Evolutionary conservation across 2,329 filamentous ascomycete species (phyloP), one percentile per base, ranked within the genome.

Genomic region (Periconia sp.): DNA sequence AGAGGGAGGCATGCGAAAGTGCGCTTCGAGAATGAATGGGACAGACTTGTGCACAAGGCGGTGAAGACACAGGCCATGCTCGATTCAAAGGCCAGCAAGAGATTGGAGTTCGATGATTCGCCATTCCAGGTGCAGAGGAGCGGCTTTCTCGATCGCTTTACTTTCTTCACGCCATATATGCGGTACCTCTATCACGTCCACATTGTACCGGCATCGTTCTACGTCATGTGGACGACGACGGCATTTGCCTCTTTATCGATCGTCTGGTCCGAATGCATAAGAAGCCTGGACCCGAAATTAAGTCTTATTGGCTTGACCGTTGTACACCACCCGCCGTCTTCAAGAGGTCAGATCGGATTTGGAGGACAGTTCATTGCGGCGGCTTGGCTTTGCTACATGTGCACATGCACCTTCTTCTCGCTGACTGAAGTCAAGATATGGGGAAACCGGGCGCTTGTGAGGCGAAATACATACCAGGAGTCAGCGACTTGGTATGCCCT

Each of bases 401-500:
- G 89, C 68, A 79, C 88, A 11, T 91, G 91, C 33, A 90, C 94
- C 4, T 81, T 97, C 36, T 88, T 84, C 43, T 92, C 91, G 6
- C 86, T 99, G 62, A 90, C 87, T 11, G 90, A 96, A 65, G 89
- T 96, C 58, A 95, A 94, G 63, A 91, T 96, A n/a, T 99, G 94
- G 94, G 88, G 94, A 43, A 94, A 95, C 35, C 85, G 94, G 23
- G 92, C 94, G 0, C 78, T 99, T 5, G 92, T 97, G 33, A 84
- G 83, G 46, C 85, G 94, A 43, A 94, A 95, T 64, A 99, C 94
- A 0, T 92, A 95, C 45, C 85, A 89, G 48, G 94, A 97, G 67
- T 90, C 87, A 36, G 94, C 94, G 1, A 95, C 92, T 56, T 99
- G 95, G 91, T 99, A 97, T 65, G 87, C 90, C 1, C 85, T 90